Conservation (phyloP, 1,284 basidiomycete genomes). For the Apiotrichum brassicae region DNA sequence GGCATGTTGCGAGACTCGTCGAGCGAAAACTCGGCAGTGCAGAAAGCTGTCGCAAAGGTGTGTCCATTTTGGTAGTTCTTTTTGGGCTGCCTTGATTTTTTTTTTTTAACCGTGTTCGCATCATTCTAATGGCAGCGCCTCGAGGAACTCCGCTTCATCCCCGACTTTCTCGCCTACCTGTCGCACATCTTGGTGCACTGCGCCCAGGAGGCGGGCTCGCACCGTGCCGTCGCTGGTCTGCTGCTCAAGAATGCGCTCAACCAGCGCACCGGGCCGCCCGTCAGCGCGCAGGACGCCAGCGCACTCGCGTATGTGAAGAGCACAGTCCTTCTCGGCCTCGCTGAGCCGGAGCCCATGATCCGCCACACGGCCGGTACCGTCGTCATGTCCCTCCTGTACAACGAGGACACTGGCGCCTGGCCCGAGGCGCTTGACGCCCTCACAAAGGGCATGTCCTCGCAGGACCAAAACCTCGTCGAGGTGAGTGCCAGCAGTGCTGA, state of each 20-base stretch:
- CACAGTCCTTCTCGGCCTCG: slow-evolving; percentile 73
- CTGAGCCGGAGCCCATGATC: slow-evolving; percentile 72
- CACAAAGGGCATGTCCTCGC: slow-evolving; percentile 66
- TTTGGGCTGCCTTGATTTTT: background rate
- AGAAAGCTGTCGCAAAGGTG: slow-evolving; percentile 46
- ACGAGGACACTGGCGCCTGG: slow-evolving; percentile 82
- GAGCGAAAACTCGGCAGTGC: slow-evolving; percentile 44
- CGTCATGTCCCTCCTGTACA: slow-evolving; percentile 76
- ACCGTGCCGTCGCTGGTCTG: slow-evolving; percentile 91
- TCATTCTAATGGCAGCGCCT: too few species aligned
- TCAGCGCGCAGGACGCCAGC: slow-evolving; percentile 25
- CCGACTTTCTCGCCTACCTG: slow-evolving; percentile 95
- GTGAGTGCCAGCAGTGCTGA: slow-evolving; percentile 52
- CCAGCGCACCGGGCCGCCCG: slow-evolving; percentile 21
- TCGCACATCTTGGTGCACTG: slow-evolving; percentile 77
- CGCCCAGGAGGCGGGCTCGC: slow-evolving; percentile 68
- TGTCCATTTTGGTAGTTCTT: slow-evolving; percentile 12
- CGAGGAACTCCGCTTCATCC: slow-evolving; percentile 76
- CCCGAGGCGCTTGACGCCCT: slow-evolving; percentile 81
- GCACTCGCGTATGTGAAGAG: slow-evolving; percentile 73
- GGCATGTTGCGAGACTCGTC: slow-evolving; percentile 47
- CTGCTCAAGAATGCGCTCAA: slow-evolving; percentile 84
- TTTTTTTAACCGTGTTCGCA: too few species aligned
- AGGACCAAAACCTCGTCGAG: slow-evolving; percentile 70
- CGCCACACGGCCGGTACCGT: slow-evolving; percentile 86